A percentile compares a stretch with the other conserved stretches of the same genome.
These are phyloP conservation scores for Claviceps africana DNA, from an alignment of 2,329 filamentous ascomycete genomes.

Conservation along the genomic window DNA sequence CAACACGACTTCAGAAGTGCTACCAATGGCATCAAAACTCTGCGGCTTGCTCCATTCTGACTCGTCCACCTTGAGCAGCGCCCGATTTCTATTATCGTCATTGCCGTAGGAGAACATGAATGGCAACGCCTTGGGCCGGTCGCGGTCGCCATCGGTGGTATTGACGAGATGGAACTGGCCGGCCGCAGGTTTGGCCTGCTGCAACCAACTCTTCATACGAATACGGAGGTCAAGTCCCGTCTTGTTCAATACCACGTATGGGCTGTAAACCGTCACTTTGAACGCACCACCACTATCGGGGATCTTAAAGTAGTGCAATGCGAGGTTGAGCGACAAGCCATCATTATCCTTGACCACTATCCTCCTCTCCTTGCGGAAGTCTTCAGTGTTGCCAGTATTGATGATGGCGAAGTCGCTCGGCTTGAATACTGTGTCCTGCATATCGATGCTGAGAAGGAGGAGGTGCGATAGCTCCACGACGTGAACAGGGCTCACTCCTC, in stretches of 20 bases:
- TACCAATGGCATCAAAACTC: conserved; percentile 95
- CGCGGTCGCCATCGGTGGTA: conserved; percentile 31
- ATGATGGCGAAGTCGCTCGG: conserved; percentile 95
- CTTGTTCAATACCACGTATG: conserved; percentile 90
- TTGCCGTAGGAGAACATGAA: conserved; percentile 93
- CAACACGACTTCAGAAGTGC: conserved; percentile 74
- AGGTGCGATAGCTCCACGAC: conserved; percentile 93
- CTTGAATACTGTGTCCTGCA: conserved; percentile 92
- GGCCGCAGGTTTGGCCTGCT: conserved; percentile 68
- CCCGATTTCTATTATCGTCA: conserved; percentile 83
- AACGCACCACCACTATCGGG: conserved; percentile 91
- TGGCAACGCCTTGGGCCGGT: conserved; percentile 62
- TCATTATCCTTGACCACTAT: conserved; percentile 75
- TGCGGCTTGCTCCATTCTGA: conserved; percentile 96
- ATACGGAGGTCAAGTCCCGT: conserved; percentile 82
- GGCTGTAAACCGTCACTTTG: conserved; percentile 87
- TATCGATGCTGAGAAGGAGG: conserved; percentile 80
- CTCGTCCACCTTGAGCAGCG: conserved; percentile 72
- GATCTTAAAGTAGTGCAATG: conserved; percentile 79
- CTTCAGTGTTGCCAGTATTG: conserved; percentile 75
- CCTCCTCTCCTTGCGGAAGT: conserved; percentile 72
- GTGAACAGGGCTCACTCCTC: conserved; percentile 91
- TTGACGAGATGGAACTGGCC: conserved; percentile 53
- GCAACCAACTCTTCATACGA: conserved; percentile 77
- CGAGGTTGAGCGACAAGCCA: conserved; percentile 64